These are phyloP conservation scores for Ostreobium quekettii DNA, from an alignment of 139 green algal species.

Conservation along the genomic window DNA sequence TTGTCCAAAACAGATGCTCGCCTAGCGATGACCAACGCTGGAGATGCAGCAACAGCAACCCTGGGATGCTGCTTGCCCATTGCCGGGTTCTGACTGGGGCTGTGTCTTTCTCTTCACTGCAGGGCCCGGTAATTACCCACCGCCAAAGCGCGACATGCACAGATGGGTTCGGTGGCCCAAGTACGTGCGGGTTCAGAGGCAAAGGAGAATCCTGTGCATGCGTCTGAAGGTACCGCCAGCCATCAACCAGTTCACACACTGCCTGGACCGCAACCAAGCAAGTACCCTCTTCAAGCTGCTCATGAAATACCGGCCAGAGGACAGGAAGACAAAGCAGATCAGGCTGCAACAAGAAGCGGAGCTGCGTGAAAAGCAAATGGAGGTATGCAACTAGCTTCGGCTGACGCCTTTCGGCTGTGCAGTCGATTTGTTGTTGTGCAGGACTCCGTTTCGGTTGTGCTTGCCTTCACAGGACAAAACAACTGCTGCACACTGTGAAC, in stretches of 20 bases:
- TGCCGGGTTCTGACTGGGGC: too few relatives aligned
- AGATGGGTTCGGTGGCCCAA: constrained; percentile 99
- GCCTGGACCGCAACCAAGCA: constrained; percentile 85
- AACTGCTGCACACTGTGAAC: too few relatives aligned
- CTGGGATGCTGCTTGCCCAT: too few relatives aligned
- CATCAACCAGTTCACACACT: constrained; percentile 55
- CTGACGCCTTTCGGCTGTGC: too few relatives aligned
- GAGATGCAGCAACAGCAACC: too few relatives aligned
- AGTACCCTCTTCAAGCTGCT: constrained; percentile 95
- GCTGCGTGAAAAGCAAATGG: not conserved
- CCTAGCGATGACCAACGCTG: too few relatives aligned
- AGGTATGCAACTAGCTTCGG: not conserved
- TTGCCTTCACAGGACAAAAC: too few relatives aligned
- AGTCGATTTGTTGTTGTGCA: too few relatives aligned
- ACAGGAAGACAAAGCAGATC: constrained; percentile 1
- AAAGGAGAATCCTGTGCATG: constrained; percentile 88
- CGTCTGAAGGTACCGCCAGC: constrained; percentile 72
- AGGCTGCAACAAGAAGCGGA: constrained; percentile 17
- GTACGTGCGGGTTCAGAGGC: constrained; percentile 97
- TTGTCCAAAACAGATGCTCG: too few relatives aligned
- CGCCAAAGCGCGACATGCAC: constrained; percentile 85
- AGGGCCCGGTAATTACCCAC: constrained; percentile 79
- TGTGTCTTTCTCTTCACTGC: too few relatives aligned
- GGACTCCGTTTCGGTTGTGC: too few relatives aligned
- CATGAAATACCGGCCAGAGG: constrained; percentile 78